phyloP scores from a whole-genome alignment of 257 asterid genomes.

The Solanum dulcamara region DNA sequence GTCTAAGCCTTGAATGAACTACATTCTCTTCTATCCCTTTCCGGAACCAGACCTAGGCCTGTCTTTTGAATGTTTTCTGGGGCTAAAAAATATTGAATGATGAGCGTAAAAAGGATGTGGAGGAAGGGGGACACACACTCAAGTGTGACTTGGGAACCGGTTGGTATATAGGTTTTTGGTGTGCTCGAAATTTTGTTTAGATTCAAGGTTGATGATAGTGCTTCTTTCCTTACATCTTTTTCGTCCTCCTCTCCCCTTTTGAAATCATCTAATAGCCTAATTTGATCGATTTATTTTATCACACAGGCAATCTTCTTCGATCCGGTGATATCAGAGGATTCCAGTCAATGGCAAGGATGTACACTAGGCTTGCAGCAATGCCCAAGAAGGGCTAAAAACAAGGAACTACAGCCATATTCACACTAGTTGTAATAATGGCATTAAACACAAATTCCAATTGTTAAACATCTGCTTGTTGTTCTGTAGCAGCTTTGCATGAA shows the following conservation, averaged over 20 bases:
- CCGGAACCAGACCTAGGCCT: not conserved
- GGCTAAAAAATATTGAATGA: not conserved
- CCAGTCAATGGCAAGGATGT: conserved; percentile 98
- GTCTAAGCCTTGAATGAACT: not conserved
- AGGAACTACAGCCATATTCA: not conserved
- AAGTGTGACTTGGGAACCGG: not conserved
- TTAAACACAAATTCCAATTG: not conserved
- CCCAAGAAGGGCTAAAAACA: conserved; percentile 66
- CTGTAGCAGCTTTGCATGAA: not conserved
- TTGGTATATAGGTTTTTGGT: not conserved
- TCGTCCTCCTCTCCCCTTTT: not conserved
- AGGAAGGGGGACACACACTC: not conserved
- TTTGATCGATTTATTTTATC: not conserved
- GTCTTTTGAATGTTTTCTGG: not conserved
- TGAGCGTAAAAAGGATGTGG: not conserved
- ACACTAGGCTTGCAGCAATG: conserved; percentile 97
- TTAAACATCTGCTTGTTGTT: not conserved
- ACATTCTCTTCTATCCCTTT: not conserved
- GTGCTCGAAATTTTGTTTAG: not conserved
- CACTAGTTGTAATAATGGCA: not conserved
- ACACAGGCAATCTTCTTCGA: conserved; percentile 84
- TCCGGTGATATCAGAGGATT: conserved; percentile 85
- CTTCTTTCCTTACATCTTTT: not conserved
- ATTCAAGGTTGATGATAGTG: not conserved
- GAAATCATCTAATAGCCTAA: not conserved